Base-by-base conservation (phyloP, 345 rosid species). In the Euphorbia pulcherrima region DNA sequence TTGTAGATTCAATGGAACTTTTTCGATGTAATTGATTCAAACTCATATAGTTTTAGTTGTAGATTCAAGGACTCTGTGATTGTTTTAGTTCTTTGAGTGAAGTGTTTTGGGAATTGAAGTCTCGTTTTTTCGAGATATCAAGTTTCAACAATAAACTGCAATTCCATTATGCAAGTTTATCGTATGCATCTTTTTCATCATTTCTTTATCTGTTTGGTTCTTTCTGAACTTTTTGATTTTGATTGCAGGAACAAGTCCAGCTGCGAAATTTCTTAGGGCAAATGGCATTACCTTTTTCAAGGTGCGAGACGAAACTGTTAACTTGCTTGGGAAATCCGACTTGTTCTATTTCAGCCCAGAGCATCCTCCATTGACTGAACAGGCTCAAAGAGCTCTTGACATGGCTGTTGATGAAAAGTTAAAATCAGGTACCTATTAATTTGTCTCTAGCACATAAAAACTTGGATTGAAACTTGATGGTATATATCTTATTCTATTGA, bases 341-440 rank as follows among this genome's bases (percentile, higher is more conserved):
- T 63, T 90, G 87, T 85, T 71, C 70, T 82, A 69, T 78, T 82
- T 78, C 81, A 83, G 89, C 76, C 94, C 96, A 4, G 92, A 85
- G 89, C 86, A 81, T 77, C 96, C 96, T 67, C 96, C 98, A 50
- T 72, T 89, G 65, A 90, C 98, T 0, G 88, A 80, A 76, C 97
- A 81, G 20, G 96, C 97, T 62, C 97, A 81, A 77, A 83, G 80
- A 68, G 96, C 81, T 68, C 87, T 93, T 76, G 92, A 84, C 67
- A 86, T 90, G 97, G 97, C 96, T 70, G 54, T 87, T n/a, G 85
- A 90, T 44, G 91, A 86, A 80, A 93, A 89, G 75, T 73, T 81
- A 20, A 93, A 89, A 81, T 87, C 98, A 84, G 97, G 98, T 93
- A 56, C 33, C 30, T 46, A n/a, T n/a, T n/a, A n/a, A n/a, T n/a